Evolutionary conservation across 306 rosid species (phyloP).

Genomic region (Prosopis cineraria): DNA sequence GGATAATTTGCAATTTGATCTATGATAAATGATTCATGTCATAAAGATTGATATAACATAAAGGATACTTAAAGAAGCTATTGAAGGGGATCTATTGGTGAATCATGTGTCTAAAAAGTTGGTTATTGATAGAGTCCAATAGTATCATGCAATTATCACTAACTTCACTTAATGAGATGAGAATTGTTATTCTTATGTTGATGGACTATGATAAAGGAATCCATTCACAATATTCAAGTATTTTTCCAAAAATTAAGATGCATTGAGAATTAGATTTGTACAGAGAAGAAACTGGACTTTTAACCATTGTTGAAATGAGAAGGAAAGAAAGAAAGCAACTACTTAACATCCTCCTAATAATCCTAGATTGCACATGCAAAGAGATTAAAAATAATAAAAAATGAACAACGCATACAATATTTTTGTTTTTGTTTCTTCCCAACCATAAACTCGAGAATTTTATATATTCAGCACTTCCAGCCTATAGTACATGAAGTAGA

Average conservation of each 20-base stretch:
- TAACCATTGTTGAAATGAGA: neutral
- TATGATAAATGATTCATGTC: neutral
- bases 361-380: neutral
- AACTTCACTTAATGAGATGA: neutral
- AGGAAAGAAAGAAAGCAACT: neutral
- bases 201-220: neutral
- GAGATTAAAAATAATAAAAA: neutral
- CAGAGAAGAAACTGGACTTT: neutral
- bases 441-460: neutral
- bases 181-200: neutral
- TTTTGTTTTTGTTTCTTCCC: neutral
- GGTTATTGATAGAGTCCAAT: neutral
- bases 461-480: neutral
- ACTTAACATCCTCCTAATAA: neutral
- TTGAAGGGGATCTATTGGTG: neutral
- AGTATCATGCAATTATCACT: neutral
- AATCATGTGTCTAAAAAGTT: neutral
- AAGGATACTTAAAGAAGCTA: neutral
- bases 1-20: neutral
- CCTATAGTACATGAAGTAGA: neutral
- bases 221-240: neutral
- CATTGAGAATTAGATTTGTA: neutral
- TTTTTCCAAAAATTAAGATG: neutral
- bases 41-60: neutral
- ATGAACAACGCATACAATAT: neutral